Base-by-base conservation (phyloP, 1,139 yeast species). In the Eremothecium coryli region DNA sequence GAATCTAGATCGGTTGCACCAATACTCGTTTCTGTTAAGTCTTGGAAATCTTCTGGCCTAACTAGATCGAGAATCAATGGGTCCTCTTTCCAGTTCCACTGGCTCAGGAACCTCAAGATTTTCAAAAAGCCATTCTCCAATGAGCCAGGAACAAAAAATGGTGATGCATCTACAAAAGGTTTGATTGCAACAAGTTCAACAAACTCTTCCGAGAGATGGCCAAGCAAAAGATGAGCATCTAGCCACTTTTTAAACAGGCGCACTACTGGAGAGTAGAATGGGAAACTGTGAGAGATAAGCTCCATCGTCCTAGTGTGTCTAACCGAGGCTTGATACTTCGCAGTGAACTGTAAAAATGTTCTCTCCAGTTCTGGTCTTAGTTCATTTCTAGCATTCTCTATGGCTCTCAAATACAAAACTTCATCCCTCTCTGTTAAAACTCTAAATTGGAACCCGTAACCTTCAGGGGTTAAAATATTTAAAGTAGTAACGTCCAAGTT, bases 81-180 rank as follows among this genome's bases (percentile, higher is more conserved):
- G 32, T 79, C 86, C 44, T 82, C 93, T 49, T 74, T 78, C 98
- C 98, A 90, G 56, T 90, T 88, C 98, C 98, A 93, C 27, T 62
- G 62, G 11, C 94, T 71, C 29, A 90, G 60, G 50, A 80, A 82
- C 34, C 71, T 68, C 29, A 93, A 58, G 14, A 79, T 70, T 40
- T 93, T 78, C 41, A 82, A 65, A 52, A 90, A 85, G 10, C 95
- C 98, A 39, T 79, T 70, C 44, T 74, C 78, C 6, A 80, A 76
- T 30, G 93, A 77, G 32, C 80, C 73, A 3, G 98, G 97, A 2
- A 75, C 69, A 1, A 75, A 68, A 58, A 71, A 86, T 17, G 96
- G 95, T 0, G 84, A 77, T 11, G 90, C 79, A 50, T 86, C 94
- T 31, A 85, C 80, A 61, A 90, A 93, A 17, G 86, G 85, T 47